phyloP scores from a whole-genome alignment of 331 rosid species.

The Malus hybrid region DNA sequence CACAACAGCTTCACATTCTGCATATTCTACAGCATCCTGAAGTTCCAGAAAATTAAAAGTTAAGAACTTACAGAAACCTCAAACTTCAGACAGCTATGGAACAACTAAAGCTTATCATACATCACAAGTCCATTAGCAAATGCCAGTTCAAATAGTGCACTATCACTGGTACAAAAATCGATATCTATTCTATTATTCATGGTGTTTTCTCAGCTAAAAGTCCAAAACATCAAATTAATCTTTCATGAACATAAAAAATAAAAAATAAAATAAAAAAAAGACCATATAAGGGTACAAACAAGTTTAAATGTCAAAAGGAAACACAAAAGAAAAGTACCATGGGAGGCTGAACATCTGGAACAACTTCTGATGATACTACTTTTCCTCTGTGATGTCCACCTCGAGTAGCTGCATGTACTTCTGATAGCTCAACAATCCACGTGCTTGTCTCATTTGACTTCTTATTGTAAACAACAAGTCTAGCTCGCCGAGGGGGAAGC shows the following conservation, averaged over 20 bases:
- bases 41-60: not conserved
- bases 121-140: not conserved
- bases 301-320: not conserved
- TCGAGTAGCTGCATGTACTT: constrained; percentile 96
- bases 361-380: constrained; percentile 71
- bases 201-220: no score
- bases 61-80: not conserved
- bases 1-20: constrained; percentile 95
- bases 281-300: not conserved
- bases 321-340: constrained; percentile 50
- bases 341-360: constrained; percentile 95
- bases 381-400: constrained; percentile 97
- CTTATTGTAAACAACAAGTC: constrained; percentile 79
- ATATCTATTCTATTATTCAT: no score
- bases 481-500: constrained; percentile 93
- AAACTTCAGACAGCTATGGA: not conserved
- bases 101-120: not conserved
- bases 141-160: no score
- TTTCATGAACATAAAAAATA: no score
- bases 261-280: no score
- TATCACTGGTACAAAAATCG: no score
- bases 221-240: no score
- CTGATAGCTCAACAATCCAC: constrained; percentile 80
- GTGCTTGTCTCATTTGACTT: constrained; percentile 72
- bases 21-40: constrained; percentile 94